These are phyloP conservation scores for Saraca asoca DNA, from an alignment of 331 rosid species.

Conservation along the genomic window DNA sequence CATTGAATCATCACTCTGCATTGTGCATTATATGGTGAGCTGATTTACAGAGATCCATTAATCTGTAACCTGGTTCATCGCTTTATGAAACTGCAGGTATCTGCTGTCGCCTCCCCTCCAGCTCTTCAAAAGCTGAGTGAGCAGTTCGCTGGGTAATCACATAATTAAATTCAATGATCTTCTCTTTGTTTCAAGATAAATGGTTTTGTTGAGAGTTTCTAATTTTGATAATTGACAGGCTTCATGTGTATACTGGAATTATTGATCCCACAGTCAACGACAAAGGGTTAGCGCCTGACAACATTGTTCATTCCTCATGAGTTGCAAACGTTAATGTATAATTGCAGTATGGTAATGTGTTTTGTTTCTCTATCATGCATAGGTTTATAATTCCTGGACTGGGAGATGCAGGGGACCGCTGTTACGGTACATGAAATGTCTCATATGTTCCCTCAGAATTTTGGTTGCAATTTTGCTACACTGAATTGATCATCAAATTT, in stretches of 20 bases:
- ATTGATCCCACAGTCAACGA: constrained; percentile 85
- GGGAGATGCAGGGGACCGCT: constrained; percentile 96
- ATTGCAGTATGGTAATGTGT: constrained; percentile 5
- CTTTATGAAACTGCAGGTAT: constrained; percentile 56
- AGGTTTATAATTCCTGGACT: constrained; percentile 96
- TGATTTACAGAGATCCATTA: neutral
- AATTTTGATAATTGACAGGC: constrained; percentile 55
- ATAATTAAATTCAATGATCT: neutral
- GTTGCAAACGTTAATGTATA: constrained; percentile 3
- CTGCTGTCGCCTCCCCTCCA: constrained; percentile 85
- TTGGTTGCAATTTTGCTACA: constrained; percentile 34
- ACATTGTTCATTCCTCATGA: neutral
- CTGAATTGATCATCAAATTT: neutral
- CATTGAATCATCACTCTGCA: neutral
- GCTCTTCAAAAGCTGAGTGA: constrained; percentile 94
- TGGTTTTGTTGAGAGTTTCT: constrained; percentile 9
- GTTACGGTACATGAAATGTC: constrained; percentile 68
- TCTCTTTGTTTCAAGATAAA: constrained; percentile 10
- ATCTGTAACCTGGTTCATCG: constrained; percentile 6
- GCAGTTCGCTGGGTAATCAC: constrained; percentile 80
- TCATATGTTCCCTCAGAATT: neutral
- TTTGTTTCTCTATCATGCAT: neutral
- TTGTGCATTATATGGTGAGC: neutral
- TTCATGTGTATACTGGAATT: constrained; percentile 83
- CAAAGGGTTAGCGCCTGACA: constrained; percentile 62